A percentile compares a stretch with the other conserved stretches of the same genome.
phyloP scores from a whole-genome alignment of 495 filamentous ascomycete species.

The Apodospora peruviana region DNA sequence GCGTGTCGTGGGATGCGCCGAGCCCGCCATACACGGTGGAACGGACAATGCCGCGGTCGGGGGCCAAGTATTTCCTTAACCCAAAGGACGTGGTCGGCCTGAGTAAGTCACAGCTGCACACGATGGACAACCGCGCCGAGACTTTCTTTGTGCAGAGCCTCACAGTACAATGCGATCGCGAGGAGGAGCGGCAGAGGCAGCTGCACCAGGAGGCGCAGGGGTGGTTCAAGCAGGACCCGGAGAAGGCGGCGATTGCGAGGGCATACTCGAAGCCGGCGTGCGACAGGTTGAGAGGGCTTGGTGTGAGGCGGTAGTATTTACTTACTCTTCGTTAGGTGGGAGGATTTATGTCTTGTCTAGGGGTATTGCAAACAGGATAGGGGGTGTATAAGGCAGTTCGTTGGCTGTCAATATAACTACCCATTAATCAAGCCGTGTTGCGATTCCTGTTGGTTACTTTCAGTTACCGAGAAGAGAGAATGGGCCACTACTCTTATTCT shows the following conservation, averaged over 20 bases:
- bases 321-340: no score
- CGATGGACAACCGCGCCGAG: constrained; percentile 75
- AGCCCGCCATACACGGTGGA: constrained; percentile 64
- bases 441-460: no score
- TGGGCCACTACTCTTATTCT: no score
- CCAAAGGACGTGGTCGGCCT: constrained; percentile 69
- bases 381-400: no score
- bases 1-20: constrained; percentile 63
- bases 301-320: no score
- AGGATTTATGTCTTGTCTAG: no score
- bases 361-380: no score
- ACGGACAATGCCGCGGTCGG: constrained; percentile 62
- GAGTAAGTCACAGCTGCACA: constrained; percentile 55
- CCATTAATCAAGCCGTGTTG: no score
- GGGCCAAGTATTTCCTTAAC: constrained; percentile 79
- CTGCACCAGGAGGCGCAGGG: constrained; percentile 77
- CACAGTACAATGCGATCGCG: constrained; percentile 64
- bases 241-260: constrained; percentile 57
- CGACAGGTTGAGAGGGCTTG: constrained; percentile 20
- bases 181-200: constrained; percentile 55
- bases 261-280: constrained; percentile 35
- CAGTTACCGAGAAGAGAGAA: no score
- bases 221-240: constrained; percentile 77
- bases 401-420: no score
- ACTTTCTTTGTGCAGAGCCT: constrained; percentile 60